phyloP scores from a whole-genome alignment of 495 filamentous ascomycete genomes.

The Jackrogersella minutella region DNA sequence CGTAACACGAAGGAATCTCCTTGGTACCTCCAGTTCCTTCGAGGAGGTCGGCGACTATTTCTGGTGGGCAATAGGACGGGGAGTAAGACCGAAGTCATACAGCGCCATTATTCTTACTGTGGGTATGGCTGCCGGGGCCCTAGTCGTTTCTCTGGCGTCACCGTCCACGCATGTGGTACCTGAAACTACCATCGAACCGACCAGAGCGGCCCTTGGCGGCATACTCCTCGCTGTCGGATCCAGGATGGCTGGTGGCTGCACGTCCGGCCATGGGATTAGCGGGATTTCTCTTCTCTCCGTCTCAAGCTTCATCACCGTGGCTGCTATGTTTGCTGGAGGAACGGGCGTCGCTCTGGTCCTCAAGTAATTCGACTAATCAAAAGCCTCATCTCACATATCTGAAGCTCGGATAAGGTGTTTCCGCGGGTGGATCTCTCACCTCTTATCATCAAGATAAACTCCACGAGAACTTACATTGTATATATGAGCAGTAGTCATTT shows the following conservation, averaged over 20 bases:
- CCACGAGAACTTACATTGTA: background rate
- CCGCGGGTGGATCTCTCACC: background rate
- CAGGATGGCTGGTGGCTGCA: constrained; percentile 65
- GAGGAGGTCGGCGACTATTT: constrained; percentile 61
- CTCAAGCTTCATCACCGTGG: constrained; percentile 62
- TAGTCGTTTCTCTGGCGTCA: constrained; percentile 35
- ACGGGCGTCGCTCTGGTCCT: constrained; percentile 24
- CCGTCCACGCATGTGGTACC: constrained; percentile 41
- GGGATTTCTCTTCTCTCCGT: constrained; percentile 60
- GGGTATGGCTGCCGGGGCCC: constrained; percentile 56
- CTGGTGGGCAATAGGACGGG: constrained; percentile 46
- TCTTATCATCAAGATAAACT: background rate
- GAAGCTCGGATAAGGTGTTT: background rate
- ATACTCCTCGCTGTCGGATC: constrained; percentile 61
- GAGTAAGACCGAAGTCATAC: constrained; percentile 40
- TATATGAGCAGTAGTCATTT: background rate
- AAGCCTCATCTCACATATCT: background rate
- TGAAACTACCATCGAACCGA: constrained; percentile 38
- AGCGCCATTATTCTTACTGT: constrained; percentile 53
- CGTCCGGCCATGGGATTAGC: constrained; percentile 67
- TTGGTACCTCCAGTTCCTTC: constrained; percentile 62
- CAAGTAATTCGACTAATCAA: constrained; percentile 3
- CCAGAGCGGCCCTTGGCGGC: constrained; percentile 55
- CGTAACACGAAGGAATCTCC: constrained; percentile 49
- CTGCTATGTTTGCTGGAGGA: constrained; percentile 58